Base-by-base conservation (phyloP, 2,329 filamentous ascomycete species). In the Aspergillus sp. region DNA sequence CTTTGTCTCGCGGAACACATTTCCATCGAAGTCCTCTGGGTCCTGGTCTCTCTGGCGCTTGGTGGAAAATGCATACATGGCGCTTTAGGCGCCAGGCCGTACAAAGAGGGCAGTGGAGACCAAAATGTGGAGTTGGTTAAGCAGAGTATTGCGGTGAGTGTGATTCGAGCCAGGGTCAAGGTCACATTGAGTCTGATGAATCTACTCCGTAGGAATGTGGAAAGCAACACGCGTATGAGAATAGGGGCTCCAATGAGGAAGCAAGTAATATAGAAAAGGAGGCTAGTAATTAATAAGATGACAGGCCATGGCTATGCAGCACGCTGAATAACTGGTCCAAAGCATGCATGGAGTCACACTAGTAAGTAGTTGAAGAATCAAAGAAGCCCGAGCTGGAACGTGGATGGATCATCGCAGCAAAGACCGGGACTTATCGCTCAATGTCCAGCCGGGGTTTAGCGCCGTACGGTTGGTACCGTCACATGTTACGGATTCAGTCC, bases 21-120 rank as follows among this genome's bases (percentile, higher is more conserved):
- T 54, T n/a, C 90, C n/a, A 73, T 84, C 62, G 86, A 90, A 73
- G 81, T 89, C 64, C 85, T 90, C 71, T 79, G 86, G 66, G 84
- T 78, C 62, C 74, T 89, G 41, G 10, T 70, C 70, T 57, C 71
- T 67, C 41, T 53, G 68, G 41, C 71, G 70, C 58, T 74, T 74
- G 32, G 58, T 52, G 17, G 66, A 55, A 48, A 63, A 61, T 25
- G 54, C 55, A 48, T 67, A 68, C 71, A 74, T 73, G 47, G 36
- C 36, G 49, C 27, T 49, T 23, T 53, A 38, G 15, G 30, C 32
- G 42, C 49, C 50, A 27, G 27, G 30, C 27, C 36, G 27, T 38
- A 10, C n/a, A 41, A 53, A 53, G 42, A 15, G n/a, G 13, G 21
- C 8, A 57, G 48, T 38, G 44, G 30, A 36, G 21, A 27, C 47